Evolutionary conservation across 2,329 filamentous ascomycete genomes (phyloP), one percentile per base, ranked within the genome.

Genomic region (Plectosphaerella sp.): DNA sequence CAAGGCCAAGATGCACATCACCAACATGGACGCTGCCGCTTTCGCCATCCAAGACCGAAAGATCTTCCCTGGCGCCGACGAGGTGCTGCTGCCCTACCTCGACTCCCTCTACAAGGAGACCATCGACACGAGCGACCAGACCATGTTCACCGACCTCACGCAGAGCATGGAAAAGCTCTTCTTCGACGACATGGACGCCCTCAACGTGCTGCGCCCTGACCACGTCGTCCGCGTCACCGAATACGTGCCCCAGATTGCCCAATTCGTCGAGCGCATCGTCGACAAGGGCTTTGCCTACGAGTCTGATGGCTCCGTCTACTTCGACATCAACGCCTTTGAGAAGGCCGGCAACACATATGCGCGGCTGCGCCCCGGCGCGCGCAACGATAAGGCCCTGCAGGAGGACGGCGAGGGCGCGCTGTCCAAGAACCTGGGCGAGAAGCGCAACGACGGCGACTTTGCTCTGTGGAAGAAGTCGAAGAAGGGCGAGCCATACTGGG

Each of bases 381-480:
- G 87, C 51, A 91, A 89, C 55, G 88, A 97, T 71, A 87, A 91
- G 65, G 85, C 86, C 4, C 74, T 97, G 22, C 85, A 88, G 60
- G 91, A 91, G 8, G 93, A 97, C 61, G 93, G 93, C 10, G 94
- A 97, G 66, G 93, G 93, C 1, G 88, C 91, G 0, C 68, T 97
- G 45, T 82, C 81, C 1, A 84, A 82, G 62, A 76, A 75, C 53
- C 63, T 79, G 0, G 76, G 75, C 10, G 79, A 74, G 59, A 97
- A 97, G 75, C 84, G 86, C 50, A 86, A 83, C 22, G 76, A 86
- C 2, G 86, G 88, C 7, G 92, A 97, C 63, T 97, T 97, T 70
- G 92, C 91, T 1, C 75, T 97, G 2, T 97, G 91, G 92, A 97
- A 97, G 68, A 85, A 87, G 50, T 92, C 88, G 1, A 97, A 96